Evolutionary conservation across 176 grass and related monocot genomes (phyloP).

Genomic region (Paspalum notatum): DNA sequence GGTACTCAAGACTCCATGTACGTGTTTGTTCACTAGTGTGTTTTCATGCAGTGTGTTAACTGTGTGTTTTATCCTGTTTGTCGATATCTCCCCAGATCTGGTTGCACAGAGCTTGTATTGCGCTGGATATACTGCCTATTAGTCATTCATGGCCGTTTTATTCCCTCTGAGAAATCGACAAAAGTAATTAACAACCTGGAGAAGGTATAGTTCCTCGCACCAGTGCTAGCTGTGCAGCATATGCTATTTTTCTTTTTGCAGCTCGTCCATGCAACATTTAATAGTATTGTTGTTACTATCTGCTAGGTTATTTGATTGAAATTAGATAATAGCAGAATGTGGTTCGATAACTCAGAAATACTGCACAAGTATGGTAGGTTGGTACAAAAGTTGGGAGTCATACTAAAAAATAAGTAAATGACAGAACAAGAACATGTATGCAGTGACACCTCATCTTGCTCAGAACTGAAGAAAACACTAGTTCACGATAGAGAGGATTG

Average conservation of each 20-base stretch:
- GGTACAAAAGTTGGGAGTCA: background rate
- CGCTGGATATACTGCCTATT: slow-evolving; percentile 86
- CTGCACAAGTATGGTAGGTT: background rate
- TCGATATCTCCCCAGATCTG: slow-evolving; percentile 58
- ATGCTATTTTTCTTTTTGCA: slow-evolving; percentile 13
- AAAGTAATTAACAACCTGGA: slow-evolving; percentile 58
- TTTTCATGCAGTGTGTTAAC: background rate
- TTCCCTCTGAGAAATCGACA: slow-evolving; percentile 54
- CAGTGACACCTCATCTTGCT: background rate
- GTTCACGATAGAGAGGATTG: background rate
- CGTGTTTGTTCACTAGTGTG: slow-evolving; percentile 19
- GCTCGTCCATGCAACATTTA: slow-evolving; percentile 20
- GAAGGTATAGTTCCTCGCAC: slow-evolving; percentile 59
- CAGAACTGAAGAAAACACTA: background rate
- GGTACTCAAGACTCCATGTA: slow-evolving; percentile 39
- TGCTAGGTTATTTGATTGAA: slow-evolving; percentile 12
- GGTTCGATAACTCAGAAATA: background rate
- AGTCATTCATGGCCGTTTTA: slow-evolving; percentile 69
- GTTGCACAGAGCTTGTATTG: slow-evolving; percentile 58
- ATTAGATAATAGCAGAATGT: background rate
- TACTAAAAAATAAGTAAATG: background rate
- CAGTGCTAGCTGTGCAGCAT: background rate
- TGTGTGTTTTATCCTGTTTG: slow-evolving; percentile 14
- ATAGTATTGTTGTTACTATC: background rate
- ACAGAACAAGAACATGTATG: background rate